These are phyloP conservation scores for Solanum sitiens DNA, from an alignment of 257 asterid species.

Conservation along the genomic window DNA sequence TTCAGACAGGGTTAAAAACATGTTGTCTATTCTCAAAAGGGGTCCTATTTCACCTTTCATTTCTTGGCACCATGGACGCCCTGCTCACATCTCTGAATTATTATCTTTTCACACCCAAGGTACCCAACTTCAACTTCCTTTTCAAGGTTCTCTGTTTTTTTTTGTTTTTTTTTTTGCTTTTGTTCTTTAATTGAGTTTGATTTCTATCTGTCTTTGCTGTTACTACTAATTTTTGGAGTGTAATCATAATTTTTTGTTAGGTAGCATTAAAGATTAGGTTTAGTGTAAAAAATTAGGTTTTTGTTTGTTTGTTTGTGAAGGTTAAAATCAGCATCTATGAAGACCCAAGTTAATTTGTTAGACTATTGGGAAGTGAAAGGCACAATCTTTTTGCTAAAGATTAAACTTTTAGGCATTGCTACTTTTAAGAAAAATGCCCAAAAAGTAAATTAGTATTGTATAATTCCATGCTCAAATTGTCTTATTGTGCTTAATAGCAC, in stretches of 20 bases:
- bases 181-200: neutral
- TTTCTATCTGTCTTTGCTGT: neutral
- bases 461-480: neutral
- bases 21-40: conserved; percentile 65
- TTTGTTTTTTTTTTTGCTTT: neutral
- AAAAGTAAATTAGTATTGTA: neutral
- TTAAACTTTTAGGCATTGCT: neutral
- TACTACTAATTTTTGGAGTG: neutral
- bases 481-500: neutral
- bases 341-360: neutral
- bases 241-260: neutral
- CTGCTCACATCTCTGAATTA: conserved; percentile 52
- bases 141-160: neutral
- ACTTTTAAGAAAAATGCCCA: neutral
- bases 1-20: conserved; percentile 68
- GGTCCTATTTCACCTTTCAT: conserved; percentile 75
- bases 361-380: neutral
- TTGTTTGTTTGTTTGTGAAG: neutral
- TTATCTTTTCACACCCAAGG: conserved; percentile 70
- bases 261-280: neutral
- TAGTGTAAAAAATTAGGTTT: no score
- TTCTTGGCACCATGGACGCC: conserved; percentile 69
- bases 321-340: neutral
- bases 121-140: neutral
- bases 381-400: neutral